A percentile compares a stretch with the other conserved stretches of the same genome.
These are phyloP conservation scores for Oryza meridionalis DNA, from an alignment of 176 grass and related monocot genomes.

Conservation along the genomic window DNA sequence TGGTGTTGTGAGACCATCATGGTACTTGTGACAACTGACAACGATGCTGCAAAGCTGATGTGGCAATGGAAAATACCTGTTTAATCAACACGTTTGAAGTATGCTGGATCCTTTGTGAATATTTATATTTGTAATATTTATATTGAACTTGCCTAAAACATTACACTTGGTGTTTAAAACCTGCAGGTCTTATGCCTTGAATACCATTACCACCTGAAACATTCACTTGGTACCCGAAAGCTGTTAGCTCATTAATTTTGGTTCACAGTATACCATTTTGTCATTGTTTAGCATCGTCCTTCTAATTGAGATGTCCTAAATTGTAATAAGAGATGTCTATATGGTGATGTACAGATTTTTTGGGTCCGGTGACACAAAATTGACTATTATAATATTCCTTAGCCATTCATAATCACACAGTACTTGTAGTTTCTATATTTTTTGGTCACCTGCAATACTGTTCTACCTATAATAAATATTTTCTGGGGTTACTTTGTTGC, in stretches of 20 bases:
- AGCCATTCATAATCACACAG: background rate
- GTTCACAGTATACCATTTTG: background rate
- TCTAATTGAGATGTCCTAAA: background rate
- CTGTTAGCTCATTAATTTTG: background rate
- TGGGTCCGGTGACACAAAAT: slow-evolving; percentile 3
- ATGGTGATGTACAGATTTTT: background rate
- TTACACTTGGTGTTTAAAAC: background rate
- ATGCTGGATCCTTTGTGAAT: background rate
- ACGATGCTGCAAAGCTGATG: background rate
- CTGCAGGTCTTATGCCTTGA: background rate
- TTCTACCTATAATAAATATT: slow-evolving; percentile 11
- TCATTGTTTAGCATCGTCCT: background rate
- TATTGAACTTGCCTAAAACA: background rate
- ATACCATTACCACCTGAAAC: background rate
- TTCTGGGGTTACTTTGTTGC: slow-evolving; percentile 30
- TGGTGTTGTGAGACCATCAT: background rate
- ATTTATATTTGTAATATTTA: background rate
- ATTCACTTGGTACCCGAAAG: slow-evolving; percentile 1
- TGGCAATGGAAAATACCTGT: background rate
- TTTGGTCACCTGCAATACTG: background rate
- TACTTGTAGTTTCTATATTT: slow-evolving; percentile 12
- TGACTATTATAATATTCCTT: background rate
- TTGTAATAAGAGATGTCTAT: background rate
- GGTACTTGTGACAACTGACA: background rate
- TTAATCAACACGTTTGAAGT: background rate